Evolutionary conservation across 2,329 filamentous ascomycete genomes (phyloP).

Genomic region (Fusarium tjaetaba): DNA sequence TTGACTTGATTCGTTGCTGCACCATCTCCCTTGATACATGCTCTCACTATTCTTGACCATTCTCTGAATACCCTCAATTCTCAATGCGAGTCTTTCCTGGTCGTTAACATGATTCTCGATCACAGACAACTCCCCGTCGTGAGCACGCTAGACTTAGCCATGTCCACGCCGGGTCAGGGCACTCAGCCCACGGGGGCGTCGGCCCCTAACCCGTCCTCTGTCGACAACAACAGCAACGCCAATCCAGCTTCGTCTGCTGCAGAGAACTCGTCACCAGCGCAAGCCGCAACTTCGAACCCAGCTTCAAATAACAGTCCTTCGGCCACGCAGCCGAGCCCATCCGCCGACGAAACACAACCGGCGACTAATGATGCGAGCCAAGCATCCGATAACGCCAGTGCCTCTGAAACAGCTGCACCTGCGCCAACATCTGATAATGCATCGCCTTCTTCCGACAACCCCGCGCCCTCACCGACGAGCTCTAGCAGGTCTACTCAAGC

Average conservation of each 20-base stretch:
- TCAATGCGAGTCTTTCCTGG: constrained; percentile 13
- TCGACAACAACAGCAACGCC: constrained; percentile 17
- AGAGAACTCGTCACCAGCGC: constrained; percentile 7
- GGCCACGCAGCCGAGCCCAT: constrained; percentile 12
- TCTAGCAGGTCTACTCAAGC: constrained; percentile 8
- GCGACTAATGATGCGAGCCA: constrained; percentile 11
- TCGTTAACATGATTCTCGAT: constrained; percentile 50
- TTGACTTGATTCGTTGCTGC: constrained; percentile 10
- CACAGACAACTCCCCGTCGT: constrained; percentile 42
- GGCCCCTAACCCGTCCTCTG: constrained; percentile 22
- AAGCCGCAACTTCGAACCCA: constrained; percentile 12
- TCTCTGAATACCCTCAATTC: not conserved
- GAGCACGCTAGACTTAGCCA: constrained; percentile 44
- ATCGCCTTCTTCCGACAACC: constrained; percentile 16
- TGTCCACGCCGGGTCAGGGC: constrained; percentile 45
- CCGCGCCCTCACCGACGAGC: constrained; percentile 1
- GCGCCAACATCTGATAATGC: constrained; percentile 10
- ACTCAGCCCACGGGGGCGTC: constrained; percentile 37
- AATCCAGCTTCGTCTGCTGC: constrained; percentile 15
- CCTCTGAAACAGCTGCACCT: constrained; percentile 9
- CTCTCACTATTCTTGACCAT: constrained; percentile 2
- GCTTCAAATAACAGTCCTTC: constrained; percentile 14
- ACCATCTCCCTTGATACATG: constrained; percentile 16
- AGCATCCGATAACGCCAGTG: constrained; percentile 14
- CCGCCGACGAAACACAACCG: not conserved